Conservation (phyloP, 768 basidiomycete genomes). For the Kwoniella sp. region DNA sequence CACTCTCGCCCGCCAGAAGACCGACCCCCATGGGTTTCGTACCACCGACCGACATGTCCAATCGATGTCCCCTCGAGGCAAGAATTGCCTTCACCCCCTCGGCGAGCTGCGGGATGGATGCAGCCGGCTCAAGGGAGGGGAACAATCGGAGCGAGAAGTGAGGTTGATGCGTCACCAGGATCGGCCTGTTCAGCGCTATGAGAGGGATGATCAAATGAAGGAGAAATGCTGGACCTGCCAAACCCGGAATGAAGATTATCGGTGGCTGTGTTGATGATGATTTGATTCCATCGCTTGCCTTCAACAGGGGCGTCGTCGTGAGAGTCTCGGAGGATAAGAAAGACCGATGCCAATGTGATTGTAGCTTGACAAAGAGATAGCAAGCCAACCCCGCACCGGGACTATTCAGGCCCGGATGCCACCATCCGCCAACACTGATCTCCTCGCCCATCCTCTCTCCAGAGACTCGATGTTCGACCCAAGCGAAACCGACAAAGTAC, state of each 20-base stretch:
- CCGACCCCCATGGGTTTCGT: background rate
- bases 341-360: too few relatives aligned
- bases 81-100: background rate
- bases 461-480: background rate
- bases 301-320: too few relatives aligned
- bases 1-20: too few relatives aligned
- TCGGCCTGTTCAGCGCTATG: constrained; percentile 9
- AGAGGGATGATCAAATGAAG: constrained; percentile 19
- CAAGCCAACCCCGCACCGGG: constrained; percentile 10
- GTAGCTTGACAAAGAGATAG: background rate
- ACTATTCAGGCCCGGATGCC: constrained; percentile 15
- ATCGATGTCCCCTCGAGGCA: background rate
- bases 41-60: background rate
- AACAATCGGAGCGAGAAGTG: constrained; percentile 14
- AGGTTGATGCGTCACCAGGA: constrained; percentile 26
- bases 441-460: background rate
- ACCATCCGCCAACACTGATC: constrained; percentile 3
- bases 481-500: constrained; percentile 12
- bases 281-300: too few relatives aligned
- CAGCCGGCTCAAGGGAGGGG: background rate
- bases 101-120: background rate
- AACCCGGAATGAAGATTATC: constrained; percentile 23
- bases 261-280: too few relatives aligned
- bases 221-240: constrained; percentile 19
- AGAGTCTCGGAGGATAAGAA: too few relatives aligned